A percentile compares a stretch with the other conserved stretches of the same genome.
These are phyloP conservation scores for Trichoderma breve DNA, from an alignment of 2,329 filamentous ascomycete species.

Conservation along the genomic window DNA sequence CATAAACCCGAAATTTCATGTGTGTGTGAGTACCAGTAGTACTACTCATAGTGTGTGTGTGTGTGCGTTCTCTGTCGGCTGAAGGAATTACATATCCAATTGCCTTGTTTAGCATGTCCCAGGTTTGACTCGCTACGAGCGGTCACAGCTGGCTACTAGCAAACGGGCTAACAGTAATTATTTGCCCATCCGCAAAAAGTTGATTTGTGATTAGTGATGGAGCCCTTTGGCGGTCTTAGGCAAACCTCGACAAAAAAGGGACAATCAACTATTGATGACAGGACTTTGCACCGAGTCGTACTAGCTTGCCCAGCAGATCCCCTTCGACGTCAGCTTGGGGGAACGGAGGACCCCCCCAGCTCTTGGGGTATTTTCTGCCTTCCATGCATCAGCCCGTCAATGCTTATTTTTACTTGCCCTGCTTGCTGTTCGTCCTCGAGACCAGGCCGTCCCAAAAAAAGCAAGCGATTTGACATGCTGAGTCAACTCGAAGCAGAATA, in stretches of 20 bases:
- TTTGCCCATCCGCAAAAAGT: not conserved
- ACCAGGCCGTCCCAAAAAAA: not conserved
- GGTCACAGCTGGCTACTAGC: conserved; percentile 7
- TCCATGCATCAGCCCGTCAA: conserved; percentile 8
- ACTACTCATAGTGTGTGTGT: not conserved
- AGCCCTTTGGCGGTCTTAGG: not conserved
- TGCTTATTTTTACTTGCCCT: conserved; percentile 7
- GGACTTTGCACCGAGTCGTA: not conserved
- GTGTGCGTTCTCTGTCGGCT: not conserved
- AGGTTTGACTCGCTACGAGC: not conserved
- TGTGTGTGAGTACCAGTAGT: not conserved
- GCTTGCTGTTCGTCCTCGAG: not conserved
- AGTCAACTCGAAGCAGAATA: not conserved
- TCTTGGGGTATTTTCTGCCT: not conserved
- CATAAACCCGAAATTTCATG: not conserved
- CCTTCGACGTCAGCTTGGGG: not conserved
- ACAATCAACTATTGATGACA: not conserved
- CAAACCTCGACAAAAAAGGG: not conserved
- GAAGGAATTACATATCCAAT: not conserved
- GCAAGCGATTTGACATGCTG: not conserved
- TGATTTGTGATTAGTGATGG: conserved; percentile 14
- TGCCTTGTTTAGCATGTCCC: not conserved
- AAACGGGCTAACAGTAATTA: not conserved
- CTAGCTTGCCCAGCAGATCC: not conserved
- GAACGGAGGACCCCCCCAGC: not conserved